Evolutionary conservation across 306 rosid genomes (phyloP).

Genomic region (Canavalia ensiformis): DNA sequence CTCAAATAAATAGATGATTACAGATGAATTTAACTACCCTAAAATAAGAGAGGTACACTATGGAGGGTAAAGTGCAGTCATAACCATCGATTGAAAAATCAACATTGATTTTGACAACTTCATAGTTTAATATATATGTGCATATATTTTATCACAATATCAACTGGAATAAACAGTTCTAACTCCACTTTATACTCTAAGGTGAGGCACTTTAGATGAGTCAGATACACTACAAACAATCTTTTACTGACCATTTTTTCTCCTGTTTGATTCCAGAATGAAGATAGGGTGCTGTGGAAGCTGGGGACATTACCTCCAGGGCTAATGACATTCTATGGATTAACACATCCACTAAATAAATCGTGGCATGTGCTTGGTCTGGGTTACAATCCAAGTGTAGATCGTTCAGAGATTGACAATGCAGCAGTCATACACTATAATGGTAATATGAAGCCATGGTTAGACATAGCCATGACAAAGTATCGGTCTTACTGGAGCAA

Average conservation of each 20-base stretch:
- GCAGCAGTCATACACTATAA: conserved; percentile 97
- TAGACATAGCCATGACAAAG: conserved; percentile 91
- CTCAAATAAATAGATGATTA: background rate
- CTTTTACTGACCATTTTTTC: conserved; percentile 30
- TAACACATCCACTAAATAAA: conserved; percentile 83
- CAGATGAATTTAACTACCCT: background rate
- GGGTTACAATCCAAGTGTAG: conserved; percentile 94
- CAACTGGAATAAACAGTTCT: background rate
- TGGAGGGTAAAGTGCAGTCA: background rate
- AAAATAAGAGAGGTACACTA: background rate
- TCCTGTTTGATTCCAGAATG: conserved; percentile 69
- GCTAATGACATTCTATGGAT: conserved; percentile 87
- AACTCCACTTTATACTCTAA: background rate
- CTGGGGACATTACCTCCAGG: conserved; percentile 98
- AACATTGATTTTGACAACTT: background rate
- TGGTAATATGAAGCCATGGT: conserved; percentile 98
- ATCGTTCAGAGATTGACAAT: conserved; percentile 72
- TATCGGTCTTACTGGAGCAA: conserved; percentile 90
- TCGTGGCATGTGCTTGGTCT: conserved; percentile 99
- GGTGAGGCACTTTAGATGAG: background rate
- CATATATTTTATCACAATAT: background rate
- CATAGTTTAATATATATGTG: conserved; percentile 4
- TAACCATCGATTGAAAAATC: background rate
- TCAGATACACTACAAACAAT: background rate
- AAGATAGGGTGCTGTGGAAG: conserved; percentile 94